phyloP scores from a whole-genome alignment of 352 stramenopile genomes.

The Bremia lactucae region DNA sequence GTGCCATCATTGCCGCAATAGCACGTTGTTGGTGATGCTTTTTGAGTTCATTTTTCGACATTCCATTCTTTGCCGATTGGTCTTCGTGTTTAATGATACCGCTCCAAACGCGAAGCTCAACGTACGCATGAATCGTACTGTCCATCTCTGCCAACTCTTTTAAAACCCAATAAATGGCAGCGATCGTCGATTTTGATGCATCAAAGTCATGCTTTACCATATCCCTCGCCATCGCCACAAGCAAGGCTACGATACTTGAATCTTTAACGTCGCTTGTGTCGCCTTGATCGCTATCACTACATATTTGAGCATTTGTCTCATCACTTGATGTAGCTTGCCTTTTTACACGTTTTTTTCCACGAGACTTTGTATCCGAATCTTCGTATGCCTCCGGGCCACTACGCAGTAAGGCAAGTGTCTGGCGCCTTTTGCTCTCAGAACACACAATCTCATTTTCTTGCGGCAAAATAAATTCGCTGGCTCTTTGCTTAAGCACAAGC shows the following conservation, averaged over 20 bases:
- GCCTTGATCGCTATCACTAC: conserved; percentile 58
- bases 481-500: conserved; percentile 41
- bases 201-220: conserved; percentile 71
- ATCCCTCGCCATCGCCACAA: conserved; percentile 51
- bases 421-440: conserved; percentile 34
- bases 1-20: conserved; percentile 77
- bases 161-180: conserved; percentile 74
- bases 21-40: conserved; percentile 75
- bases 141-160: conserved; percentile 51
- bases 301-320: conserved; percentile 55
- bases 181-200: conserved; percentile 67
- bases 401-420: conserved; percentile 37
- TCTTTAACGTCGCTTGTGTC: conserved; percentile 45
- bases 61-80: conserved; percentile 30
- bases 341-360: conserved; percentile 65
- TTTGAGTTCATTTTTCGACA: conserved; percentile 63
- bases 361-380: conserved; percentile 31
- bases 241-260: conserved; percentile 46
- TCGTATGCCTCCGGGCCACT: conserved; percentile 53
- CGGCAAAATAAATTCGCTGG: conserved; percentile 1
- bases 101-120: conserved; percentile 53
- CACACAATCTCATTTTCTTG: conserved; percentile 23
- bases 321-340: conserved; percentile 36
- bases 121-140: conserved; percentile 31
- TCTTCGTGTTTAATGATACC: conserved; percentile 57